phyloP scores from a whole-genome alignment of 2,329 filamentous ascomycete species.

The Metarhizium guizhouense region DNA sequence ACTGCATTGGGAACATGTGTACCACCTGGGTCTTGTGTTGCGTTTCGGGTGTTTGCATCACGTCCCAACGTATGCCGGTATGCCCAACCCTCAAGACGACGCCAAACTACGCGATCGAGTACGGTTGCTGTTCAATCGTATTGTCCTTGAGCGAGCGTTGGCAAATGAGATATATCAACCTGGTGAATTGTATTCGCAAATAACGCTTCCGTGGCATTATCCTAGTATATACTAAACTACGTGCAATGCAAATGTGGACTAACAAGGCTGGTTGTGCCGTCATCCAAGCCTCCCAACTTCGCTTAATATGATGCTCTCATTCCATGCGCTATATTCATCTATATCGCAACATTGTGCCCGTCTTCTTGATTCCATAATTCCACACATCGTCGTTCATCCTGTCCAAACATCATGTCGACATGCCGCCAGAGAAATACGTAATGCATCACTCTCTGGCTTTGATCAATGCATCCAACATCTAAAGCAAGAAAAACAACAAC shows the following conservation, averaged over 20 bases:
- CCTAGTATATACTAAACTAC: not conserved
- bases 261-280: not conserved
- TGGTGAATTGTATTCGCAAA: not conserved
- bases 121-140: not conserved
- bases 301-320: constrained; percentile 8
- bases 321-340: constrained; percentile 8
- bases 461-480: not conserved
- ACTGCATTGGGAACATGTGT: too few species aligned
- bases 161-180: not conserved
- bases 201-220: not conserved
- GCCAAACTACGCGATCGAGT: too few species aligned
- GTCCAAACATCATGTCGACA: constrained; percentile 1
- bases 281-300: constrained; percentile 9
- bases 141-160: not conserved
- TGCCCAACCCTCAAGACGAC: too few species aligned
- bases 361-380: constrained; percentile 7
- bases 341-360: constrained; percentile 10
- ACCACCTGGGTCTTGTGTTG: too few species aligned
- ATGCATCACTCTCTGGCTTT: constrained; percentile 16
- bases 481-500: not conserved
- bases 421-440: constrained; percentile 14
- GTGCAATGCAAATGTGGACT: not conserved
- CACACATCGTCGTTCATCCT: not conserved
- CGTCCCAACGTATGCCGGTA: too few species aligned
- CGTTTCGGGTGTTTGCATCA: too few species aligned